These are phyloP conservation scores for Schizosaccharomyces osmophilus DNA, from an alignment of 805 yeast species.

Conservation along the genomic window DNA sequence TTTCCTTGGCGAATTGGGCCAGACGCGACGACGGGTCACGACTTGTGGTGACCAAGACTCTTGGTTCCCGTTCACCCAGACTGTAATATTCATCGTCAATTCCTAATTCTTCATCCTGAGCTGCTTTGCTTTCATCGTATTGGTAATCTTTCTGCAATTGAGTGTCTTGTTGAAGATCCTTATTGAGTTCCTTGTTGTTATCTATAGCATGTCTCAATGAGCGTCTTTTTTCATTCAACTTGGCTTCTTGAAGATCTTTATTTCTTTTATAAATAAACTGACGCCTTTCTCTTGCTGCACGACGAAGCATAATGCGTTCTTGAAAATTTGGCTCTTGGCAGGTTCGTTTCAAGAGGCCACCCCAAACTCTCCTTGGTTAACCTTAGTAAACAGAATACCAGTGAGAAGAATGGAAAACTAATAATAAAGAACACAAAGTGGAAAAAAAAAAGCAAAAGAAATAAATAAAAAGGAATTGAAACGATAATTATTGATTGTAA, in stretches of 20 bases:
- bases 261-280: conserved; percentile 80
- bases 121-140: conserved; percentile 53
- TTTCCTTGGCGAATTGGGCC: conserved; percentile 78
- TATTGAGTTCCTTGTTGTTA: conserved; percentile 69
- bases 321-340: too few species aligned
- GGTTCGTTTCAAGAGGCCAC: too few species aligned
- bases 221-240: conserved; percentile 63
- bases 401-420: too few species aligned
- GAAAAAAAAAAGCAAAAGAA: too few species aligned
- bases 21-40: conserved; percentile 71
- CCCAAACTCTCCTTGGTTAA: too few species aligned
- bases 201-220: conserved; percentile 72
- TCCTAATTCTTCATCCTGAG: conserved; percentile 15
- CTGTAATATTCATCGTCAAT: conserved; percentile 83
- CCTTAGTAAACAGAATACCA: too few species aligned
- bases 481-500: too few species aligned
- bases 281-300: conserved; percentile 89
- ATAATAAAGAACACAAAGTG: too few species aligned
- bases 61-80: conserved; percentile 76
- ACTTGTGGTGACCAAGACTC: conserved; percentile 76
- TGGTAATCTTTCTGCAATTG: conserved; percentile 57
- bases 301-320: conserved; percentile 29
- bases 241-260: conserved; percentile 70
- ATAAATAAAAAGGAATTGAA: too few species aligned
- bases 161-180: conserved; percentile 72